Conservation (phyloP, 352 stramenopile species). For the Globisporangium spiculum region DNA sequence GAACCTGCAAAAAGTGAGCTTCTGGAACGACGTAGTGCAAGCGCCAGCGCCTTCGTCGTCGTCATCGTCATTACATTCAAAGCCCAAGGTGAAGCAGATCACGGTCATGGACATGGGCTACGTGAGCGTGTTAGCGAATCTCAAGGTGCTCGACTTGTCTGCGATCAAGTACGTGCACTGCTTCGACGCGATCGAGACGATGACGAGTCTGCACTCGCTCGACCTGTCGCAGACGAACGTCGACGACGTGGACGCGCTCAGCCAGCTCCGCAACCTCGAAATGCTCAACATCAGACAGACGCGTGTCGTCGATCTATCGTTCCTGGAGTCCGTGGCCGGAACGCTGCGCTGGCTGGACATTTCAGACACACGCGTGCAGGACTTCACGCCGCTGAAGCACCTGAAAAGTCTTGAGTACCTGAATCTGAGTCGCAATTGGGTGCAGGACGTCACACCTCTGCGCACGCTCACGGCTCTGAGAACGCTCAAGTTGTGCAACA, state of each 20-base stretch:
- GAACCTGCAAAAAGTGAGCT: constrained; percentile 28
- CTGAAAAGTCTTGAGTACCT: constrained; percentile 30
- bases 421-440: constrained; percentile 49
- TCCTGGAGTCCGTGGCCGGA: constrained; percentile 25
- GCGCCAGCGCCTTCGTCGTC: not conserved
- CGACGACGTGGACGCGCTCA: constrained; percentile 15
- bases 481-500: constrained; percentile 36
- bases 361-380: constrained; percentile 37
- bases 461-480: constrained; percentile 25
- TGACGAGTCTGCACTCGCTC: constrained; percentile 22
- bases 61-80: not conserved
- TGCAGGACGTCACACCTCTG: constrained; percentile 29
- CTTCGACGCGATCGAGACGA: constrained; percentile 13
- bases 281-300: constrained; percentile 28
- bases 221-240: constrained; percentile 34
- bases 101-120: constrained; percentile 38
- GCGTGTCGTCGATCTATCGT: constrained; percentile 27
- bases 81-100: constrained; percentile 18
- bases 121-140: constrained; percentile 28
- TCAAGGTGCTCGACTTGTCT: constrained; percentile 24
- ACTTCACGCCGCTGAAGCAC: constrained; percentile 28
- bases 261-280: constrained; percentile 17
- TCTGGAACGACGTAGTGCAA: constrained; percentile 25
- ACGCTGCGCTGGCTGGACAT: constrained; percentile 34
- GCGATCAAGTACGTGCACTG: constrained; percentile 15